Evolutionary conservation across 1,284 basidiomycete genomes (phyloP), one percentile per base, ranked within the genome.

Genomic region (Ustanciosporium gigantosporum): DNA sequence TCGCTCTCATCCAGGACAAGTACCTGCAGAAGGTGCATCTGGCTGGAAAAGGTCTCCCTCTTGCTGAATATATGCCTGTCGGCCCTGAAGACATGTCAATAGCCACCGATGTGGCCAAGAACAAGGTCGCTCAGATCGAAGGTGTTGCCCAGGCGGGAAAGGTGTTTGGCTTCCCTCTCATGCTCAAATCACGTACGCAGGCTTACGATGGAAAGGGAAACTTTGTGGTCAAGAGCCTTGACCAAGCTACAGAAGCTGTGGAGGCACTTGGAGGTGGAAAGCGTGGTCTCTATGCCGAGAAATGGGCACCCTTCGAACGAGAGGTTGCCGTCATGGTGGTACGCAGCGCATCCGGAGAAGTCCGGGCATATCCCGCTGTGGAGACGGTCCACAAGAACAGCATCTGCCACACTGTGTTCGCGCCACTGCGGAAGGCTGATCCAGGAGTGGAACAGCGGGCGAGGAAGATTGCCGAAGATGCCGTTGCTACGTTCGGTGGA

Each of bases 281-380:
- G 22, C 61, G 77, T 29, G 25, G 81, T 8, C 81, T 97, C 4
- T 99, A 98, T 70, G 94, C 91, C 0, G 94, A 99, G 78, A 88
- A 88, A 70, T 95, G 91, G 87, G 89, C 93, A 0, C 85, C 87
- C 0, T 97, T 98, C 70, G 81, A 82, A 27, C 88, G 88, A 72
- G 94, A 98, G 79, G 87, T 97, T 22, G 92, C 94, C 0, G 93
- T 98, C 36, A 96, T 99, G 90, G 95, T 98, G 13, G 93, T 97
- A 2, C 86, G 91, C 21, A 72, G 70, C 50, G 59, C 62, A 7
- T 55, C 62, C 2, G 93, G 91, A 13, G 84, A 90, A 46, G 87
- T 93, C 4, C 78, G 81, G 21, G 88, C 89, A 7, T 99, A 98
- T 76, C 91, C 94, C 20, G 87, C 86, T 1, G 95, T 97, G 20